Conservation (phyloP, 2,329 filamentous ascomycete species). For the Ophiocordyceps robertsii region DNA sequence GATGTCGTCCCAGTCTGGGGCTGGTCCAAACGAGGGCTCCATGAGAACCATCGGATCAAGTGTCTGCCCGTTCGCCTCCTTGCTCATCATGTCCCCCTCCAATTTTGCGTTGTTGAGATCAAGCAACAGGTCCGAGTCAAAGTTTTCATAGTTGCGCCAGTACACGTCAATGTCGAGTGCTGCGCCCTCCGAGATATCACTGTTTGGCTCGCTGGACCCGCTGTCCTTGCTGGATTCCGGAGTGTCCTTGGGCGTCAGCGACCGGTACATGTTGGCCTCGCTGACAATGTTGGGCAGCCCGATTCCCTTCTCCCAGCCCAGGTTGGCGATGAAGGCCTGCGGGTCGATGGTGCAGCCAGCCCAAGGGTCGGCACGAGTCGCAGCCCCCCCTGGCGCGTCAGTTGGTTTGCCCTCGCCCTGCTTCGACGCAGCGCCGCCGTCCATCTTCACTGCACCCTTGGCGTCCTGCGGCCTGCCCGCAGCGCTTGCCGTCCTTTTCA, state of each 20-base stretch:
- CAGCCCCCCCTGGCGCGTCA: conserved; percentile 8
- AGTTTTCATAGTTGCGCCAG: conserved; percentile 35
- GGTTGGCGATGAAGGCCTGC: conserved; percentile 21
- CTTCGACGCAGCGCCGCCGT: conserved; percentile 12
- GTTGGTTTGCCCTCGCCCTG: conserved; percentile 13
- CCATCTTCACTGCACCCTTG: conserved; percentile 16
- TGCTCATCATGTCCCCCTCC: conserved; percentile 9
- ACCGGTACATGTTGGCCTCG: conserved; percentile 39
- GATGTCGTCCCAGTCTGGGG: conserved; percentile 35
- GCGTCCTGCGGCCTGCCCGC: conserved; percentile 26
- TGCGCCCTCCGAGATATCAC: conserved; percentile 44
- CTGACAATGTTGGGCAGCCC: conserved; percentile 31
- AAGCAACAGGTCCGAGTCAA: conserved; percentile 31
- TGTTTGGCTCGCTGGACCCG: conserved; percentile 45
- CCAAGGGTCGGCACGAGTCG: conserved; percentile 18
- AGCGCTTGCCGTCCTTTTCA: conserved; percentile 36
- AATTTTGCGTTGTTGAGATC: conserved; percentile 24
- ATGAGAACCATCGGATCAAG: conserved; percentile 17
- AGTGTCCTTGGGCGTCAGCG: conserved; percentile 48
- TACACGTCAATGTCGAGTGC: conserved; percentile 38
- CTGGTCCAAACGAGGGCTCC: conserved; percentile 9
- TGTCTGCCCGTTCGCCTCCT: conserved; percentile 8
- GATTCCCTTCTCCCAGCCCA: conserved; percentile 16
- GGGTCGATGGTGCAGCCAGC: conserved; percentile 36
- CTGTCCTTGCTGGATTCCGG: conserved; percentile 51